Evolutionary conservation across 768 basidiomycete genomes (phyloP), one percentile per base, ranked within the genome.

Genomic region (Hortiboletus campestris): DNA sequence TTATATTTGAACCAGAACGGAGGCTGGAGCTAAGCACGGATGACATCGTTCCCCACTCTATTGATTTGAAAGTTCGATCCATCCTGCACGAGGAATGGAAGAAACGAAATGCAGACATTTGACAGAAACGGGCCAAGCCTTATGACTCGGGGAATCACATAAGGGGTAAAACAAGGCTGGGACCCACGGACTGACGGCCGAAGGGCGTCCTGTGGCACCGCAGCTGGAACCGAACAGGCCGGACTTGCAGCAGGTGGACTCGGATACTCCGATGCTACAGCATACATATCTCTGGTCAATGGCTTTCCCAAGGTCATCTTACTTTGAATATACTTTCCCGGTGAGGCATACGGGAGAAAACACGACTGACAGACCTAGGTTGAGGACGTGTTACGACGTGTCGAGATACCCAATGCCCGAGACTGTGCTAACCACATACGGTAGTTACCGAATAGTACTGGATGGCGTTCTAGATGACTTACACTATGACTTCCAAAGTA

Each of bases 21-120:
- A 22, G 44, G 1, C 10, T 39, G 13, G 31, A 49, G 11, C 38
- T 39, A 28, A 38, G 44, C 50, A 32, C 34, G 19, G 36, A 51
- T 34, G 28, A 46, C 12, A 50, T 42, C 13, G 22, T 49, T 47
- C 20, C 40, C 36, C 3, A 29, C 12, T 31, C 46, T 29, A 31
- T 7, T 32, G 6, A 8, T 42, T 44, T 22, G 63, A 57, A 53
- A 25, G 45, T 55, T 63, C 10, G 20, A 42, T 44, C 69, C 66
- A 55, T 63, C 68, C 61, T 61, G 59, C 61, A 42, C 53, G 46
- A 52, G 22, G 11, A 44, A 36, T 29, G 42, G 49, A 40, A 41
- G 35, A 14, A 34, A 46, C 22, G 50, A 49, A 46, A 47, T 20
- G 46, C 34, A 13, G 34, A 25, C 8, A 36, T 41, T 31, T 20